A percentile compares a stretch with the other conserved stretches of the same genome.
Conservation (phyloP, 1,284 basidiomycete genomes). For the Ganoderma multipileum region DNA sequence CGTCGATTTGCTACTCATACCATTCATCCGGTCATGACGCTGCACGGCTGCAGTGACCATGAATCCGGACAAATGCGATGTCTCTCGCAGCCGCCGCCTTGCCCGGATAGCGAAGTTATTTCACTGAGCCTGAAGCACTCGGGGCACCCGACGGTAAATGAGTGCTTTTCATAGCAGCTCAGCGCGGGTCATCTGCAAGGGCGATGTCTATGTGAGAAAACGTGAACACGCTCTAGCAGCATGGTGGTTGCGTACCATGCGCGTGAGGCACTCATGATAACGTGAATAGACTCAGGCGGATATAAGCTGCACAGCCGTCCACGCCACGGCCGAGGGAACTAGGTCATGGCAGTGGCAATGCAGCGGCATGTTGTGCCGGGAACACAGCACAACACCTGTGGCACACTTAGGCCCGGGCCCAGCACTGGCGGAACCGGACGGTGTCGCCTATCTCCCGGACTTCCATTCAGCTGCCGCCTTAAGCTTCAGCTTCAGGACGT, state of each 20-base stretch:
- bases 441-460: background rate
- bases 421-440: background rate
- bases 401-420: background rate
- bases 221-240: background rate
- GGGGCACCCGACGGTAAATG: no score
- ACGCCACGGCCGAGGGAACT: background rate
- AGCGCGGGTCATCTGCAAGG: background rate
- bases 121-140: no score
- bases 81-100: background rate
- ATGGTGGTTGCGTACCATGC: background rate
- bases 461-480: background rate
- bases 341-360: constrained; percentile 2
- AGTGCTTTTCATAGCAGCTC: background rate
- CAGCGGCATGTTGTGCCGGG: background rate
- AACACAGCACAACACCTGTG: background rate
- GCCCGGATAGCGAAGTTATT: no score
- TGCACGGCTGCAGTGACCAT: background rate
- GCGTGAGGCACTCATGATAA: background rate
- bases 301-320: constrained; percentile 1
- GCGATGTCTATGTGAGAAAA: background rate
- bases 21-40: background rate
- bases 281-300: no score
- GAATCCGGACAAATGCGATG: background rate
- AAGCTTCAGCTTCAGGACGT: background rate
- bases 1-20: background rate